Percentiles rank a stretch among this genome's conserved stretches.
These are phyloP conservation scores for Prosopis cineraria DNA, from an alignment of 306 rosid genomes.

Conservation along the genomic window DNA sequence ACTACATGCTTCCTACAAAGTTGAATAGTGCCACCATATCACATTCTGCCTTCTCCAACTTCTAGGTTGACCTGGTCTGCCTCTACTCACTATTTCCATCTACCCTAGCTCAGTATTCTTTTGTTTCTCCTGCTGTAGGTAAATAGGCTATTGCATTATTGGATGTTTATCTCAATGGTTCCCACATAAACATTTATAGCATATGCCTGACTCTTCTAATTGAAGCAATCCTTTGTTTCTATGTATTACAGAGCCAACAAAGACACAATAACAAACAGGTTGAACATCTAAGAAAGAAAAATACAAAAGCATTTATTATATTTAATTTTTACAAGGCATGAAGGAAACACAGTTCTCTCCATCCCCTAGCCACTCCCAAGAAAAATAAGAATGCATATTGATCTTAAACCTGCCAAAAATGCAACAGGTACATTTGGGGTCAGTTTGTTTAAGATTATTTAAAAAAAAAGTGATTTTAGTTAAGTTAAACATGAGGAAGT, in stretches of 20 bases:
- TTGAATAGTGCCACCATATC: no score
- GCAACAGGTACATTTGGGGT: not conserved
- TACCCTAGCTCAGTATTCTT: not conserved
- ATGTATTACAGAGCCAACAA: constrained; percentile 4
- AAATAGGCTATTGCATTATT: not conserved
- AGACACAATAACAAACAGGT: constrained; percentile 10
- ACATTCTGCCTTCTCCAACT: no score
- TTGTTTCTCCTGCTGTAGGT: not conserved
- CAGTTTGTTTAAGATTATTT: no score
- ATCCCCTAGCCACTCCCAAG: not conserved
- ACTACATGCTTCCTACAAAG: no score
- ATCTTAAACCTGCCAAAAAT: not conserved
- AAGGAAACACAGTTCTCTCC: not conserved
- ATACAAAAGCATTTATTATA: not conserved
- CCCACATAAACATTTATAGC: not conserved
- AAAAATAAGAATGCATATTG: not conserved
- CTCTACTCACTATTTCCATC: not conserved
- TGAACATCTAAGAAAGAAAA: constrained; percentile 12
- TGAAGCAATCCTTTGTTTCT: not conserved
- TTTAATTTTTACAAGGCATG: not conserved
- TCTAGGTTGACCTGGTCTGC: no score
- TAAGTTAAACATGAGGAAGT: no score
- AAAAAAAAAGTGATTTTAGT: no score
- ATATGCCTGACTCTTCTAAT: constrained; percentile 9
- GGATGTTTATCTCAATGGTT: not conserved